A percentile compares a stretch with the other conserved stretches of the same genome.
These are phyloP conservation scores for Nothophoma quercina DNA, from an alignment of 2,329 filamentous ascomycete species.

Conservation along the genomic window DNA sequence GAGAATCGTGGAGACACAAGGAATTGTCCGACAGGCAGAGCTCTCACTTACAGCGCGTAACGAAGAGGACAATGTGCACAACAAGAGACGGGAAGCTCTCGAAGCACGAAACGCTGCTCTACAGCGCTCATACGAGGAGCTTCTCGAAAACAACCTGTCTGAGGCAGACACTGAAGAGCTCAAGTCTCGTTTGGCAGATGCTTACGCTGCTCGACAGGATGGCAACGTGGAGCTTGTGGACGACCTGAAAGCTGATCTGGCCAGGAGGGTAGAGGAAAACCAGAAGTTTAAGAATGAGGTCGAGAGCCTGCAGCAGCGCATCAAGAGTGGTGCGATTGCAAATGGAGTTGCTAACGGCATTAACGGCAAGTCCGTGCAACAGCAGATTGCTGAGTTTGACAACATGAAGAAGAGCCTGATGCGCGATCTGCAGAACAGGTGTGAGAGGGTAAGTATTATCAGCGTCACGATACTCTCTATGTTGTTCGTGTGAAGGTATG, in stretches of 20 bases:
- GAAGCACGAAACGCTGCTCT: conserved; percentile 77
- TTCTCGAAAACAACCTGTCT: conserved; percentile 79
- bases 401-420: conserved; percentile 99
- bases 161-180: conserved; percentile 84
- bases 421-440: conserved; percentile 97
- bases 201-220: conserved; percentile 77
- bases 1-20: conserved; percentile 86
- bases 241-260: conserved; percentile 77
- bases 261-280: conserved; percentile 82
- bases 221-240: conserved; percentile 76
- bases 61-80: conserved; percentile 68
- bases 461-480: conserved; percentile 15
- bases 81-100: conserved; percentile 74
- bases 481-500: conserved; percentile 19
- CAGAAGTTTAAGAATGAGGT: conserved; percentile 80
- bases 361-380: conserved; percentile 90
- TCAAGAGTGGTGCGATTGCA: conserved; percentile 69
- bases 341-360: conserved; percentile 65
- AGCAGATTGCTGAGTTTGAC: conserved; percentile 98
- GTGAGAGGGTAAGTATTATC: conserved; percentile 72
- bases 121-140: conserved; percentile 83
- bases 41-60: conserved; percentile 77
- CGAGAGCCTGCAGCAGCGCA: conserved; percentile 77
- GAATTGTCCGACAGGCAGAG: conserved; percentile 91
- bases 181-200: conserved; percentile 78